A percentile compares a stretch with the other conserved stretches of the same genome.
phyloP scores from a whole-genome alignment of 345 rosid genomes.

The Melastoma malabathricum region DNA sequence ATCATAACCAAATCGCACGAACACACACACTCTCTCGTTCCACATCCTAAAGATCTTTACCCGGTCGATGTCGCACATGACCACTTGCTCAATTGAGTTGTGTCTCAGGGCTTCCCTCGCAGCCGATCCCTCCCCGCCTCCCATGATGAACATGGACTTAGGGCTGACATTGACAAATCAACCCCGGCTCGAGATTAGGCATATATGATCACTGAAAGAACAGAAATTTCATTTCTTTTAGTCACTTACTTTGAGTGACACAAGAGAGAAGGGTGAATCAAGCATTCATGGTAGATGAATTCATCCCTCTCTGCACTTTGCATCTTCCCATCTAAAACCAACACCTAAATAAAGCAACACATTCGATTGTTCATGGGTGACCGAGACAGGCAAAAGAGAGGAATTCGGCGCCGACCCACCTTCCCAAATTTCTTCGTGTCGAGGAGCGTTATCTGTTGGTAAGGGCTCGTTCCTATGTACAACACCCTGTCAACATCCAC shows the following conservation, averaged over 20 bases:
- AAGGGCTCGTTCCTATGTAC: constrained; percentile 57
- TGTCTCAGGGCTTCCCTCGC: constrained; percentile 93
- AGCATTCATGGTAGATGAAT: constrained; percentile 85
- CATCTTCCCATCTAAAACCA: constrained; percentile 95
- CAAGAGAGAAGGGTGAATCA: constrained; percentile 76
- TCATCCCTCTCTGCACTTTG: constrained; percentile 95
- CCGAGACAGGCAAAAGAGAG: background rate
- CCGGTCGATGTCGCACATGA: constrained; percentile 96
- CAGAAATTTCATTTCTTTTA: background rate
- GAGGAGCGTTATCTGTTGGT: constrained; percentile 70
- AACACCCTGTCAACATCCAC: constrained; percentile 33
- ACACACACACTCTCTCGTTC: too few relatives aligned
- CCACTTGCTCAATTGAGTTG: constrained; percentile 49
- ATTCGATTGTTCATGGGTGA: background rate
- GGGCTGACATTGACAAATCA: constrained; percentile 34
- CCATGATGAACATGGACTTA: constrained; percentile 67
- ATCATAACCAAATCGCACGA: too few relatives aligned
- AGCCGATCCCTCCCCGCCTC: constrained; percentile 98
- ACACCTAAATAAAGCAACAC: constrained; percentile 25
- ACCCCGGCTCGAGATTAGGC: background rate
- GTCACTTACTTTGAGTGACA: constrained; percentile 57
- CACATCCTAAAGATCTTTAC: constrained; percentile 17
- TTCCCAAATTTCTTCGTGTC: constrained; percentile 90
- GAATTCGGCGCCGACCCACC: constrained; percentile 18
- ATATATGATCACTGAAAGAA: too few relatives aligned